Percentiles rank a stretch among this genome's conserved stretches.
phyloP scores from a whole-genome alignment of 2,329 filamentous ascomycete species.

The Coniella lustricola region DNA sequence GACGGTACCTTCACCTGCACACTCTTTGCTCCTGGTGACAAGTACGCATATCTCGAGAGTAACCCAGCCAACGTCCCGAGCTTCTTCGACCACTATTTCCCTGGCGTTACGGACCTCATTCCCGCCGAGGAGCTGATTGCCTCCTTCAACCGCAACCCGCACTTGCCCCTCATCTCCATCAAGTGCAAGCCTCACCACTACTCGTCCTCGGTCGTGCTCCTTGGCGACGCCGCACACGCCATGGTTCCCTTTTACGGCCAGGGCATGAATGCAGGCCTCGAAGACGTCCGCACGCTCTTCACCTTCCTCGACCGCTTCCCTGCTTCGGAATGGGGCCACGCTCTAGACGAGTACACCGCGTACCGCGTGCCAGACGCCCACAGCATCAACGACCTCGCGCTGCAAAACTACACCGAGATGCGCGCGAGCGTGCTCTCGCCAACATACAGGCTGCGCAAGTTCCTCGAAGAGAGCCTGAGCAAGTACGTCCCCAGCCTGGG shows the following conservation, averaged over 20 bases:
- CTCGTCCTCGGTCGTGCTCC: constrained; percentile 66
- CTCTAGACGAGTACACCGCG: constrained; percentile 68
- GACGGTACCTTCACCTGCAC: constrained; percentile 95
- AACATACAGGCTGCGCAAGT: constrained; percentile 74
- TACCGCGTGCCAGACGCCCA: constrained; percentile 72
- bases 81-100: constrained; percentile 82
- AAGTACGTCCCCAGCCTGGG: constrained; percentile 69
- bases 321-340: constrained; percentile 48
- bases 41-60: constrained; percentile 62
- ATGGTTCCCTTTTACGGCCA: constrained; percentile 99
- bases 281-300: constrained; percentile 88
- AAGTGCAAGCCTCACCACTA: constrained; percentile 89
- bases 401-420: constrained; percentile 94
- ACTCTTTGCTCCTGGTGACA: constrained; percentile 70
- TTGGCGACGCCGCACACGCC: constrained; percentile 92
- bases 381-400: constrained; percentile 85
- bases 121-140: constrained; percentile 57
- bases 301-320: constrained; percentile 66
- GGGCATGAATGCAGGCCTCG: constrained; percentile 93
- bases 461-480: constrained; percentile 75
- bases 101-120: constrained; percentile 72
- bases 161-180: constrained; percentile 86
- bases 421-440: constrained; percentile 72
- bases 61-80: constrained; percentile 51
- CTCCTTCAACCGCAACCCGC: constrained; percentile 77